phyloP scores from a whole-genome alignment of 768 basidiomycete species.

The Solioccasus polychromus region DNA sequence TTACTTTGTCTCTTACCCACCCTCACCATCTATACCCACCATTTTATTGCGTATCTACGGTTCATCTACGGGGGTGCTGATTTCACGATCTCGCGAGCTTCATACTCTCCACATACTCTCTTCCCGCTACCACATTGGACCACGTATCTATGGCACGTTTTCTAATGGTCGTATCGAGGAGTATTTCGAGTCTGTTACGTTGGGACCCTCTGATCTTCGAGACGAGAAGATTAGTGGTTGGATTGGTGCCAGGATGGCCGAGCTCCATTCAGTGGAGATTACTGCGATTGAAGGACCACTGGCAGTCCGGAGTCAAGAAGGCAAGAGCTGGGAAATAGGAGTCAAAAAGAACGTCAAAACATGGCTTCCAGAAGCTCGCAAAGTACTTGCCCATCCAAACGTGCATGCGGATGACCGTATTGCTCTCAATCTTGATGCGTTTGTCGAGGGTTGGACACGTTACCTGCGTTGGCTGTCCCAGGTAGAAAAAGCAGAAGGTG shows the following conservation, averaged over 20 bases:
- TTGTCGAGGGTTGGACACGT: slow-evolving; percentile 60
- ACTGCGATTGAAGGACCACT: slow-evolving; percentile 53
- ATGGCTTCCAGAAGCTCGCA: slow-evolving; percentile 70
- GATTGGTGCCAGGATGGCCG: slow-evolving; percentile 94
- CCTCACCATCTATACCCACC: slow-evolving; percentile 49
- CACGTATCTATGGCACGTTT: slow-evolving; percentile 92
- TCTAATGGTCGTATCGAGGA: slow-evolving; percentile 94
- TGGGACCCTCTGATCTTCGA: slow-evolving; percentile 76
- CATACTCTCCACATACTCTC: slow-evolving; percentile 88
- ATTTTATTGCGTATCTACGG: slow-evolving; percentile 92
- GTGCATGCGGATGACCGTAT: slow-evolving; percentile 44
- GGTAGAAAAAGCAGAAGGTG: slow-evolving; percentile 54
- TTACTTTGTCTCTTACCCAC: slow-evolving; percentile 86
- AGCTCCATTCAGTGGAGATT: slow-evolving; percentile 91
- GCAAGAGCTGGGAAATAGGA: slow-evolving; percentile 53
- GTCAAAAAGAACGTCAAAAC: slow-evolving; percentile 63
- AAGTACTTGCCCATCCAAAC: slow-evolving; percentile 65
- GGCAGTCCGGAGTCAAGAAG: slow-evolving; percentile 37
- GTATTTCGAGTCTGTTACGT: slow-evolving; percentile 85
- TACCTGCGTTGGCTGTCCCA: slow-evolving; percentile 71
- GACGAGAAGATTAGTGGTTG: slow-evolving; percentile 73
- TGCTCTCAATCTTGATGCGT: slow-evolving; percentile 61
- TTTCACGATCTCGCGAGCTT: slow-evolving; percentile 85
- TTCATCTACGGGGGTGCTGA: slow-evolving; percentile 77
- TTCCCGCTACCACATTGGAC: slow-evolving; percentile 83